Evolutionary conservation across 116 monocot species (phyloP), one percentile per base, ranked within the genome.

Genomic region (Papilionanthe hybrid): DNA sequence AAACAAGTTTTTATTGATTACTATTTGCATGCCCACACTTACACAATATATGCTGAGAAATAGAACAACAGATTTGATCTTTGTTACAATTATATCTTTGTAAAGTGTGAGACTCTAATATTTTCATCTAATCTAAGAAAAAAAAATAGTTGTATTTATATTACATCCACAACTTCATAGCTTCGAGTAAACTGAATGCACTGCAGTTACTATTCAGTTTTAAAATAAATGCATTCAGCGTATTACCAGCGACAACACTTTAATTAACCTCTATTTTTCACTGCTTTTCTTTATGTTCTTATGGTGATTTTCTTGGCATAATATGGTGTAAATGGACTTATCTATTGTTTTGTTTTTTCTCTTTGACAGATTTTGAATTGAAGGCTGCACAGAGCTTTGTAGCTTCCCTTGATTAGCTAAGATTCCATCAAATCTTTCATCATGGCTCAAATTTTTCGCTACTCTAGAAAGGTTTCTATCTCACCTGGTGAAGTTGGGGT

Each of bases 371-470:
- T 18, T 73, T 73, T 43, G 73, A 32, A 44, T 73, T 32, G 71
- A 28, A 5, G 18, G 73, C 20, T 44, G 18, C 42, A 32, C 43
- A 73, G 43, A 42, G 20, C 43, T 43, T n/a, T 17, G 44, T 9
- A 43, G 73, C 41, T 42, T 29, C n/a, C 29, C 20, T 44, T 73
- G 42, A 44, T 73, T 43, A 43, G 9, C 9, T 25, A 53, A 63
- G 73, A 17, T 73, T 42, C n/a, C 32, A 42, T 73, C 43, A 43
- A 20, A 73, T 73, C 73, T 20, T 43, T 20, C 43, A 10, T 20
- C 7, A 73, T 73, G 73, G 73, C 73, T 22, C 73, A 73, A 73
- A 41, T 73, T 15, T 43, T 73, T 20, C 73, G 73, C 44, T 43
- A n/a, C 43, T 20, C 73, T 43, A 41, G 73, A 73, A 41, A 73